A percentile compares a stretch with the other conserved stretches of the same genome.
Evolutionary conservation across 257 asterid species (phyloP).

Genomic region (Solanum sitiens): DNA sequence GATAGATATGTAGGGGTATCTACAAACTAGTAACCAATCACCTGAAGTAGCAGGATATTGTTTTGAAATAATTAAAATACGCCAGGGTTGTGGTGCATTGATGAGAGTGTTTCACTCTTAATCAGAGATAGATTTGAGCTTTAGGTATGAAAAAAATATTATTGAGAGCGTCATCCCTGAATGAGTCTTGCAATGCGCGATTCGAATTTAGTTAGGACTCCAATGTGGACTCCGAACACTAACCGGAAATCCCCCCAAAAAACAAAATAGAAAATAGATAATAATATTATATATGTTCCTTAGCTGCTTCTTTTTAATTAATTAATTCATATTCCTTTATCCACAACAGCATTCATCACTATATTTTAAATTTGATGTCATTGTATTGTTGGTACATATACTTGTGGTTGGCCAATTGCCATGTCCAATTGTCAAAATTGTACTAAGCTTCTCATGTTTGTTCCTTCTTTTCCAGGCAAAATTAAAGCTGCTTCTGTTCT

Average conservation of each 20-base stretch:
- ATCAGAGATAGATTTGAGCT: too few species aligned
- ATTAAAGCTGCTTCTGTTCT: background rate
- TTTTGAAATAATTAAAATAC: background rate
- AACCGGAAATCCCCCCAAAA: accelerated
- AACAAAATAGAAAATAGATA: background rate
- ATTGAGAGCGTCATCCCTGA: accelerated
- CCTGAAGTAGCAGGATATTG: background rate
- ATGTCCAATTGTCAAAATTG: background rate
- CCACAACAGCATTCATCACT: background rate
- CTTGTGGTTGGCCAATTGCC: background rate
- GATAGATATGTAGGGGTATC: background rate
- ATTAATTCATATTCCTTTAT: background rate
- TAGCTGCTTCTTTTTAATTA: background rate
- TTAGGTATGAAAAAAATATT: too few species aligned
- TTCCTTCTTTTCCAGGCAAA: background rate
- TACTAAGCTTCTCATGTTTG: background rate
- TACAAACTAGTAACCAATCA: background rate
- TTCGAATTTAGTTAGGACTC: too few species aligned
- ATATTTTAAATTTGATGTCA: background rate
- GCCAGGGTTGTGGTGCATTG: too few species aligned
- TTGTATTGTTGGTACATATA: background rate
- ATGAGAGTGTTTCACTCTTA: accelerated
- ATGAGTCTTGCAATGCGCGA: too few species aligned
- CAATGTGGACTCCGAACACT: too few species aligned
- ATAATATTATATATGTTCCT: background rate